Conservation (phyloP, 2,329 filamentous ascomycete species). For the Rachicladosporium sp. region DNA sequence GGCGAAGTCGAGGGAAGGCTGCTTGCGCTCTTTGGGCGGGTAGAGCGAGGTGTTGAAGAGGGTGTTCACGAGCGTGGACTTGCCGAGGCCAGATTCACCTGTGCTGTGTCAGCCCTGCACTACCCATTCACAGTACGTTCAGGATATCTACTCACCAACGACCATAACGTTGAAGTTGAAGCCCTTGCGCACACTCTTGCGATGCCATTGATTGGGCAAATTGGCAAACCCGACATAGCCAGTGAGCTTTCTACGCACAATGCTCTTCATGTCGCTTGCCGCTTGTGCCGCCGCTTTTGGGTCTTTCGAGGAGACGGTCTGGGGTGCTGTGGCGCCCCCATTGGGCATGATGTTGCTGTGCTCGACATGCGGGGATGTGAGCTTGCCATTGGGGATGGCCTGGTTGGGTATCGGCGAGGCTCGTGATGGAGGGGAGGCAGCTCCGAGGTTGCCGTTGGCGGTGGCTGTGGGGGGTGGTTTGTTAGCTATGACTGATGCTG, state of each 20-base stretch:
- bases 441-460: constrained; percentile 28
- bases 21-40: constrained; percentile 96
- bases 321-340: constrained; percentile 35
- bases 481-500: constrained; percentile 11
- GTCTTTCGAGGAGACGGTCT: constrained; percentile 53
- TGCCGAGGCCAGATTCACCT: constrained; percentile 99
- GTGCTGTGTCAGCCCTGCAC: constrained; percentile 9
- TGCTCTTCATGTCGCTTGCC: constrained; percentile 62
- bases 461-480: constrained; percentile 24
- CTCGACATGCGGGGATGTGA: constrained; percentile 43
- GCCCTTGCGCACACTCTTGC: constrained; percentile 98
- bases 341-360: constrained; percentile 45
- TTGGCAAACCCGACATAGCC: constrained; percentile 99
- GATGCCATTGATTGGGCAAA: constrained; percentile 98
- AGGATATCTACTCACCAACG: constrained; percentile 62
- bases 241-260: constrained; percentile 94
- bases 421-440: constrained; percentile 31
- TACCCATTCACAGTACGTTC: background rate
- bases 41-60: constrained; percentile 99
- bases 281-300: constrained; percentile 44
- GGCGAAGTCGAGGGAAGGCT: constrained; percentile 92
- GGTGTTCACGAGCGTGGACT: constrained; percentile 98
- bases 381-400: constrained; percentile 37
- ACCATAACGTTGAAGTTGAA: constrained; percentile 99
- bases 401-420: constrained; percentile 33